Conservation (phyloP, 148 eudicot genomes). For the Cornus suecica region DNA sequence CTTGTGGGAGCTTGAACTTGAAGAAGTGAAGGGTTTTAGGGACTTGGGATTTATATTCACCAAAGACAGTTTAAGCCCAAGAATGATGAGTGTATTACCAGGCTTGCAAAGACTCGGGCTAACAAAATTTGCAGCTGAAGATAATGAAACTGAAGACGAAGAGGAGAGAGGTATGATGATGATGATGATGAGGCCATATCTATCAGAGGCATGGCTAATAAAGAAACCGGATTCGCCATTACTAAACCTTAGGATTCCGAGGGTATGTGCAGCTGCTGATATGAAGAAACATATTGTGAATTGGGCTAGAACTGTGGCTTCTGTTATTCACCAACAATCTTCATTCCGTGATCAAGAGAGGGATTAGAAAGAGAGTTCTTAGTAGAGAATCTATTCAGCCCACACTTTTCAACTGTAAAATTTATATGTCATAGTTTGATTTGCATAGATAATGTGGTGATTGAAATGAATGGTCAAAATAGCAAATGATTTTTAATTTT, state of each 20-base stretch:
- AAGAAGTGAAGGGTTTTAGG: neutral
- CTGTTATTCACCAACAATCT: slow-evolving; percentile 29
- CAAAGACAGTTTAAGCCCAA: slow-evolving; percentile 35
- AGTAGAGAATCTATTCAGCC: too few relatives aligned
- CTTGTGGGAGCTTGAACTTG: neutral
- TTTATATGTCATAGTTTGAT: too few relatives aligned
- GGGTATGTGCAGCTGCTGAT: slow-evolving; percentile 37
- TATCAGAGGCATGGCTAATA: slow-evolving; percentile 64
- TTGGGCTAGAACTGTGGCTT: slow-evolving; percentile 70
- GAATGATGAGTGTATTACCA: slow-evolving; percentile 49
- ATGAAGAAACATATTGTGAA: slow-evolving; percentile 57
- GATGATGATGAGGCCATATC: slow-evolving; percentile 41
- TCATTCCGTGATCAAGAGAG: slow-evolving; percentile 1
- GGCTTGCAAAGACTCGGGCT: slow-evolving; percentile 47
- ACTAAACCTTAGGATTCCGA: slow-evolving; percentile 36
- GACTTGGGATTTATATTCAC: slow-evolving; percentile 27
- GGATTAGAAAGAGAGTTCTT: too few relatives aligned
- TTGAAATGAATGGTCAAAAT: too few relatives aligned
- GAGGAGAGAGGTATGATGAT: neutral
- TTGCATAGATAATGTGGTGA: too few relatives aligned
- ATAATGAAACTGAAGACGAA: slow-evolving; percentile 8
- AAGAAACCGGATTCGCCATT: slow-evolving; percentile 38
- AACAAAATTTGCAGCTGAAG: neutral
- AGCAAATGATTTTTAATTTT: too few relatives aligned
- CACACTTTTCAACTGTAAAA: too few relatives aligned